Base-by-base conservation (phyloP, 805 yeast species). In the Cyberlindnera bimundalis region DNA sequence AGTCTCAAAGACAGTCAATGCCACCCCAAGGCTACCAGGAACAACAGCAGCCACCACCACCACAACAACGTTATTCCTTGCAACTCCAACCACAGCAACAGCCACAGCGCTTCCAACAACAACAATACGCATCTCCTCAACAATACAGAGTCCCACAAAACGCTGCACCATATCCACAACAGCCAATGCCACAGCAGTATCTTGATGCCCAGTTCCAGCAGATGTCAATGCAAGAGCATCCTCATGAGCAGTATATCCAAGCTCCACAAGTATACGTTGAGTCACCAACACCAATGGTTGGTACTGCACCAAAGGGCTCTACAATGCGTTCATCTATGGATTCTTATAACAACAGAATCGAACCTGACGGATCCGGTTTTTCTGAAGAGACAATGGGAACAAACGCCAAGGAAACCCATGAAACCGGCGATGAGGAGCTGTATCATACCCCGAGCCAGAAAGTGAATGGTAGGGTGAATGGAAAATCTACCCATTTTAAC, bases 401-500 rank as follows among this genome's bases (percentile, higher is more conserved):
- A 14, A 50, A 49, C 8, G 54, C 45, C 18, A 55, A 55, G 37
- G 59, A 53, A 35, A 55, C 59, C 2, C 49, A 55, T 35, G 50
- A 50, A 8, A 47, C 29, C 15, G 47, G 40, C n/a, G 52, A 45
- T 14, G 23, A 33, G 14, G 34, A 25, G 24, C 12, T 23, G 14
- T 33, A 20, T 27, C 27, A 33, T 3, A 10, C 30, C 15, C 25
- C 25, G 15, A 15, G 7, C 17, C 20, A 14, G 17, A 13, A 39
- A 7, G 32, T 35, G 2, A 32, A 33, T 33, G 45, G 41, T 19
- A 82, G 80, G 76, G 21, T 29, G 13, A 35, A 35, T 16, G 33
- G 39, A 9, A 31, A 36, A 30, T 25, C 19, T n/a, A 33, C 33
- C 5, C 27, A 31, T 17, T 31, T 31, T 23, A 12, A 35, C 12